phyloP scores from a whole-genome alignment of 805 yeast genomes.

The Barnettozyma californica region DNA sequence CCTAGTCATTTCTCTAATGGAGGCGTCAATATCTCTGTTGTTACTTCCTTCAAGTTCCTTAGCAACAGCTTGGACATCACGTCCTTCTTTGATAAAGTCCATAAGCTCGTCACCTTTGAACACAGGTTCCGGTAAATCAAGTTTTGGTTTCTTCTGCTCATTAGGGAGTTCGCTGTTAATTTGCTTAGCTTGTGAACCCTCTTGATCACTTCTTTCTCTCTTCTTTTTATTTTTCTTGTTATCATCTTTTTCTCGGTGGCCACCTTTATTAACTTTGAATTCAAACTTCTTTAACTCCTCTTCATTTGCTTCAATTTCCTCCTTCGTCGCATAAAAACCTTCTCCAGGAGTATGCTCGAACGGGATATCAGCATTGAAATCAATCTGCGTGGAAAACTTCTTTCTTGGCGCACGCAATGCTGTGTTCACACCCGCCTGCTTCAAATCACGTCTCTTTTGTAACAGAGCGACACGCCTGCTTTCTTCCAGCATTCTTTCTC shows the following conservation, averaged over 20 bases:
- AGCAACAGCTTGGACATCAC: conserved; percentile 9
- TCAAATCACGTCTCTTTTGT: conserved; percentile 76
- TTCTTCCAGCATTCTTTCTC: conserved; percentile 80
- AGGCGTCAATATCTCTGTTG: conserved; percentile 3
- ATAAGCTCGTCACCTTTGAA: conserved; percentile 13
- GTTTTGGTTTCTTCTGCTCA: conserved; percentile 14
- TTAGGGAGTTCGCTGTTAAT: conserved; percentile 18
- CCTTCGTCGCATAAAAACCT: conserved; percentile 63
- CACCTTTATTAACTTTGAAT: conserved; percentile 36
- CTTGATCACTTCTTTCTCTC: conserved; percentile 23
- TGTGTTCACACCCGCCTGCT: conserved; percentile 68
- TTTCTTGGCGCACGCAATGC: conserved; percentile 45
- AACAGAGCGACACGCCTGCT: conserved; percentile 68
- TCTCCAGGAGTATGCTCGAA: conserved; percentile 64
- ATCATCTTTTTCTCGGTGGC: conserved; percentile 36
- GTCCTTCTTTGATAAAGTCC: conserved; percentile 13
- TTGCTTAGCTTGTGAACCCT: conserved; percentile 19
- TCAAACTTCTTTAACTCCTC: conserved; percentile 42
- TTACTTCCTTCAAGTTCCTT: conserved; percentile 5
- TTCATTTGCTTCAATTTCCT: conserved; percentile 46
- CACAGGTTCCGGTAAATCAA: conserved; percentile 33
- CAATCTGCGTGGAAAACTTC: conserved; percentile 57
- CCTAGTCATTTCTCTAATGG: conserved; percentile 30
- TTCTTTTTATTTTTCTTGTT: conserved; percentile 28
- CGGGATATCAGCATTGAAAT: conserved; percentile 79